These are phyloP conservation scores for Rhizophagus sp. DNA, from an alignment of 192 early-diverging fungal genomes.

Conservation along the genomic window DNA sequence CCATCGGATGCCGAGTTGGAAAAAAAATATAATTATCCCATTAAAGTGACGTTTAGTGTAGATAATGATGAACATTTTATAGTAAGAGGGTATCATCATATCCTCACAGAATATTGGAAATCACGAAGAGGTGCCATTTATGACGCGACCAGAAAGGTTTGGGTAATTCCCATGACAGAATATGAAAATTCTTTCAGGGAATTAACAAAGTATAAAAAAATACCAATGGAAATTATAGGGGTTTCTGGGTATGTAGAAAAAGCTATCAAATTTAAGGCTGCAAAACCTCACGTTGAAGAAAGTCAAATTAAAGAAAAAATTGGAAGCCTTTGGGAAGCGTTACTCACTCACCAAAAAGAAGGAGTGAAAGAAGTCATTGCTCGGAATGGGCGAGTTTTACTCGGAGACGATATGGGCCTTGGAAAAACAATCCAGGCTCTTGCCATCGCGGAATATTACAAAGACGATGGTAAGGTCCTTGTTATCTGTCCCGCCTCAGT, in stretches of 20 bases:
- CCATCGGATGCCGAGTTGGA: background rate
- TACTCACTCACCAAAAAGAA: constrained; percentile 40
- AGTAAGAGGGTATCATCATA: background rate
- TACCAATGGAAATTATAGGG: background rate
- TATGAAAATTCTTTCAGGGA: background rate
- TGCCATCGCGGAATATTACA: constrained; percentile 38
- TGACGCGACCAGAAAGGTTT: background rate
- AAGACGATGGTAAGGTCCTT: constrained; percentile 45
- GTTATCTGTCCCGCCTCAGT: constrained; percentile 49
- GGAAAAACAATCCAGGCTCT: constrained; percentile 53
- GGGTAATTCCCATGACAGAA: background rate
- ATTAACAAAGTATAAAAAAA: background rate
- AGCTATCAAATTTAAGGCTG: background rate
- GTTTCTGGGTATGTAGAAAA: background rate
- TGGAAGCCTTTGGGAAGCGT: constrained; percentile 21
- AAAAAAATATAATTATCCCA: background rate
- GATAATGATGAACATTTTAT: background rate
- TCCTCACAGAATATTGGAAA: background rate
- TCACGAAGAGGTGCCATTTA: background rate
- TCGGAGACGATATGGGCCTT: constrained; percentile 48
- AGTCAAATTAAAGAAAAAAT: constrained; percentile 6
- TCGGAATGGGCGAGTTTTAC: constrained; percentile 37
- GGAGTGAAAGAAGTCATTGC: constrained; percentile 39
- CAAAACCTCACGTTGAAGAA: background rate
- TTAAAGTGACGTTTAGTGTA: background rate